Evolutionary conservation across 306 rosid species (phyloP).

Genomic region (Sicyos baderoa): DNA sequence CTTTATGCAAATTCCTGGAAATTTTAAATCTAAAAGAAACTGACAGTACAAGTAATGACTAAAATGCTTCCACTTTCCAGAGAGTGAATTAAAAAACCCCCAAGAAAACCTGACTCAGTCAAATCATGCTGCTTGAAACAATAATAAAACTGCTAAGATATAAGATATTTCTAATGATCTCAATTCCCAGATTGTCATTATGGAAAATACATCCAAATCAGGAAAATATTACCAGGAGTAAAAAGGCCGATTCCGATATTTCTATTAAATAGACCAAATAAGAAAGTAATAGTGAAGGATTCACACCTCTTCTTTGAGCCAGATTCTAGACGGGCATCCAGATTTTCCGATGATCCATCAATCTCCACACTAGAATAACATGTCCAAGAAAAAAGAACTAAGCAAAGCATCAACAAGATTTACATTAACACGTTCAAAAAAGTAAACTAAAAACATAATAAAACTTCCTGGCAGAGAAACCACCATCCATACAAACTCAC

Average conservation of each 20-base stretch:
- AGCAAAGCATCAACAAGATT: conserved; percentile 15
- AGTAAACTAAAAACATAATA: background rate
- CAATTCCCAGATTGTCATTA: background rate
- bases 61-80: background rate
- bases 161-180: background rate
- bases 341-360: conserved; percentile 67
- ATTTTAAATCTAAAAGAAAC: background rate
- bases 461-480: background rate
- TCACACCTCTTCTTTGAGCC: conserved; percentile 74
- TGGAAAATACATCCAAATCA: background rate
- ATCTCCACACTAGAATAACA: conserved; percentile 48
- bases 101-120: background rate
- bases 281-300: background rate
- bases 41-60: background rate
- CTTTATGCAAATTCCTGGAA: background rate
- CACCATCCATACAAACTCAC: background rate
- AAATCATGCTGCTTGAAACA: conserved; percentile 3
- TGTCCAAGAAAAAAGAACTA: conserved; percentile 13
- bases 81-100: background rate
- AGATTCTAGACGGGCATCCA: conserved; percentile 52
- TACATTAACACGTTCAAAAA: conserved; percentile 19
- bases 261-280: background rate
- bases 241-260: background rate
- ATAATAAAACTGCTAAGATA: background rate
- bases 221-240: background rate